Percentiles rank a stretch among this genome's conserved stretches.
Conservation (phyloP, 768 basidiomycete species). For the Panaeolus papilionaceus region DNA sequence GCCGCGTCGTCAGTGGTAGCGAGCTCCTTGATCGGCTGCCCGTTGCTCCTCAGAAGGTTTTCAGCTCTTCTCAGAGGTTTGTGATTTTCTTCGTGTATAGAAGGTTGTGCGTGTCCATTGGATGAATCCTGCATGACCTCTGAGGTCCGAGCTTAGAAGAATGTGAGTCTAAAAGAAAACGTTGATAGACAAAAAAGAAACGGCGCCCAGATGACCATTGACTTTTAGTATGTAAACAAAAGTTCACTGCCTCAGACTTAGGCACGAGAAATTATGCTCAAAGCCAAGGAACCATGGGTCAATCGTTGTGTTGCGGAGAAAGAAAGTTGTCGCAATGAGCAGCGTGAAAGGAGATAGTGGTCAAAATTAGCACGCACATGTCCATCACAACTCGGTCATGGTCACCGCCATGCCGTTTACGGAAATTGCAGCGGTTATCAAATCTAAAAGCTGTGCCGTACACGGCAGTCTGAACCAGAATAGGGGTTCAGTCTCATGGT, state of each 20-base stretch:
- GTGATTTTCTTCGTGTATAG: background rate
- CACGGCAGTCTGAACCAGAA: background rate
- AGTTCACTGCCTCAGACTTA: background rate
- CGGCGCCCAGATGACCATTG: background rate
- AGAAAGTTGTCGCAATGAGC: background rate
- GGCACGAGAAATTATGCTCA: background rate
- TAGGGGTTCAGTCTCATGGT: background rate
- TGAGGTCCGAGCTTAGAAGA: background rate
- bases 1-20: constrained; percentile 20
- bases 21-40: constrained; percentile 32
- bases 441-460: background rate
- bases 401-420: background rate
- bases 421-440: constrained; percentile 5
- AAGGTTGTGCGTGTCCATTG: background rate
- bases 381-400: background rate
- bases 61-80: constrained; percentile 43
- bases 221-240: background rate
- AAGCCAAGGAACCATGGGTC: constrained; percentile 3
- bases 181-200: background rate
- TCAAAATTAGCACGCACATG: constrained; percentile 1
- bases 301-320: constrained; percentile 7
- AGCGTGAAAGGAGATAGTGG: constrained; percentile 6
- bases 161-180: background rate
- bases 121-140: constrained; percentile 1
- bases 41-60: constrained; percentile 39